These are phyloP conservation scores for Astrocystis sublimbata DNA, from an alignment of 495 filamentous ascomycete species.

Conservation along the genomic window DNA sequence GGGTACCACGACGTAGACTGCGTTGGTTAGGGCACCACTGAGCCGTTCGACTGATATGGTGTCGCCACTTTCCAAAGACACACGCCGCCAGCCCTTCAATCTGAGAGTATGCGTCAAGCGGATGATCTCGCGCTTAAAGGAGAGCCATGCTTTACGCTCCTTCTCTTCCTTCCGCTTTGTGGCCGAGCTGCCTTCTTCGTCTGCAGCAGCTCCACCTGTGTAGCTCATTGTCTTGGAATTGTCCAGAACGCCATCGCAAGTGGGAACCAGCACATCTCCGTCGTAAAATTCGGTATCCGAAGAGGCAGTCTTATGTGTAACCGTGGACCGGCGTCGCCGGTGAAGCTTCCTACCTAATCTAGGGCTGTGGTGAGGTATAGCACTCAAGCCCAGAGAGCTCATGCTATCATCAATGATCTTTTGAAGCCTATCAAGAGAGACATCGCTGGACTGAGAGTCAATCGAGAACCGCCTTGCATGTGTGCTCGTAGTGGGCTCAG, in stretches of 20 bases:
- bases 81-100: conserved; percentile 84
- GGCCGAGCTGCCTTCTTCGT: conserved; percentile 46
- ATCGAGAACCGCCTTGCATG: conserved; percentile 42
- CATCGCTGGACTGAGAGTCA: conserved; percentile 57
- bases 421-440: conserved; percentile 69
- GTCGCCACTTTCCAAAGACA: conserved; percentile 66
- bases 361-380: conserved; percentile 36
- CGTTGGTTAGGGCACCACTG: conserved; percentile 93
- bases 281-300: conserved; percentile 84
- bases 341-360: conserved; percentile 35
- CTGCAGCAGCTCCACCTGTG: conserved; percentile 57
- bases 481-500: conserved; percentile 14
- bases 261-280: conserved; percentile 68
- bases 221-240: conserved; percentile 87
- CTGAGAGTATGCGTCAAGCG: conserved; percentile 84
- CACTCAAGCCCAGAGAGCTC: conserved; percentile 45
- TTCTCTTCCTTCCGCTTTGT: conserved; percentile 52
- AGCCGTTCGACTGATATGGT: conserved; percentile 77
- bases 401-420: conserved; percentile 65
- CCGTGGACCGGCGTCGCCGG: conserved; percentile 37
- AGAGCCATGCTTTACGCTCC: conserved; percentile 70
- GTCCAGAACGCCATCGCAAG: conserved; percentile 77
- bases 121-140: conserved; percentile 89
- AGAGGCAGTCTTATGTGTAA: conserved; percentile 45
- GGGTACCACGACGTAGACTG: conserved; percentile 89